Conservation (phyloP, 225 moss, liverwort and hornwort species). For the Climacium dendroides region DNA sequence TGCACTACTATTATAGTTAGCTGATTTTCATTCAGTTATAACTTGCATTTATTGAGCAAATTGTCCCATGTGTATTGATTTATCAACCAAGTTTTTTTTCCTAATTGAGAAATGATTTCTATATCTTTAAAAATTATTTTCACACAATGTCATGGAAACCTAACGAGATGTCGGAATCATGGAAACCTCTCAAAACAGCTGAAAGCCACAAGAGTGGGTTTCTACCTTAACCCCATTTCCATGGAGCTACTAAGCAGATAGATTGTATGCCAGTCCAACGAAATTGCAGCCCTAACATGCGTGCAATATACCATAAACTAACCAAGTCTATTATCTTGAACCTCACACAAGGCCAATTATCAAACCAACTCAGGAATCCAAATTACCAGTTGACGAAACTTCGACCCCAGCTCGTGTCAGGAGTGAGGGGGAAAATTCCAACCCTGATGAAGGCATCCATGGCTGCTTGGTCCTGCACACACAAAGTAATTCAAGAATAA, state of each 20-base stretch:
- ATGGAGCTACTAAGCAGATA: neutral
- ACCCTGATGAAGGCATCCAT: neutral
- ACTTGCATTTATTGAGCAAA: neutral
- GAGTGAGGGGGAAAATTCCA: neutral
- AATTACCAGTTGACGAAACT: constrained; percentile 3
- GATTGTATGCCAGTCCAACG: neutral
- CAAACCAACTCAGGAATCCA: neutral
- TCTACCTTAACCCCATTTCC: neutral
- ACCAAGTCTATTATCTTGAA: neutral
- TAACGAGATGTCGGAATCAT: neutral
- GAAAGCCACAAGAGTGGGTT: neutral
- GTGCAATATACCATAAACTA: neutral
- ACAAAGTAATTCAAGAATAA: neutral
- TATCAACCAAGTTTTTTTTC: neutral
- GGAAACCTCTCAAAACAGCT: neutral
- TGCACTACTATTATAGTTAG: neutral
- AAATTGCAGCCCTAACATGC: neutral
- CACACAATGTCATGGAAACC: neutral
- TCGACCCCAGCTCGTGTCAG: neutral
- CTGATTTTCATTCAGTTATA: neutral
- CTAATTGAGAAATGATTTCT: neutral
- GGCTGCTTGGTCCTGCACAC: constrained; percentile 11
- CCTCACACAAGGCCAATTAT: neutral
- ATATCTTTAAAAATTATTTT: neutral
- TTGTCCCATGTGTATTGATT: neutral